phyloP scores from a whole-genome alignment of 306 rosid genomes.

The Glycine tomentella region DNA sequence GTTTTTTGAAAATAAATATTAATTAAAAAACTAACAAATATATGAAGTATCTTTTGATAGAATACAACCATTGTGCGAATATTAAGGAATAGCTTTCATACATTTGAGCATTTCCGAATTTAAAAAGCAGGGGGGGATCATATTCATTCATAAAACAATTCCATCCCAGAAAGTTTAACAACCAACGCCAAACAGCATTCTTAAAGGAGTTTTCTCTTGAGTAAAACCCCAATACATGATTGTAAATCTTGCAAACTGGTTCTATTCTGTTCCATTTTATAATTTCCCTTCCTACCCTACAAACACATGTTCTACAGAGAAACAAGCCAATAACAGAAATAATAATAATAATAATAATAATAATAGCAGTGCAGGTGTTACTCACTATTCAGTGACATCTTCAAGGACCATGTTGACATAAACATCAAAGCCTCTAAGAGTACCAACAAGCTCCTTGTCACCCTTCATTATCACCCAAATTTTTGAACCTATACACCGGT shows the following conservation, averaged over 20 bases:
- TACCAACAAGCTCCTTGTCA: constrained; percentile 98
- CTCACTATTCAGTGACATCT: constrained; percentile 98
- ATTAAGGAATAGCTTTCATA: no score
- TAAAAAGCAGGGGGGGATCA: no score
- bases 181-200: background rate
- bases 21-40: no score
- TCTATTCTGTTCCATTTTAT: constrained; percentile 10
- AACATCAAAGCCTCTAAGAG: constrained; percentile 93
- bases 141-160: no score
- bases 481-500: constrained; percentile 95
- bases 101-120: no score
- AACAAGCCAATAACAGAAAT: constrained; percentile 28
- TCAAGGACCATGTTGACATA: constrained; percentile 98
- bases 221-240: constrained; percentile 22
- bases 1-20: no score
- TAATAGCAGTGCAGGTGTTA: background rate
- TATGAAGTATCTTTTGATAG: no score
- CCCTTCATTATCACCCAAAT: constrained; percentile 99
- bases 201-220: background rate
- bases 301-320: background rate
- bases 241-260: constrained; percentile 14
- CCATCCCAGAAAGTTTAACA: no score
- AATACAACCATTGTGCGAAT: no score
- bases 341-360: no score
- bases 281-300: background rate